These are phyloP conservation scores for Dentipellis fragilis DNA, from an alignment of 768 basidiomycete species.

Conservation along the genomic window DNA sequence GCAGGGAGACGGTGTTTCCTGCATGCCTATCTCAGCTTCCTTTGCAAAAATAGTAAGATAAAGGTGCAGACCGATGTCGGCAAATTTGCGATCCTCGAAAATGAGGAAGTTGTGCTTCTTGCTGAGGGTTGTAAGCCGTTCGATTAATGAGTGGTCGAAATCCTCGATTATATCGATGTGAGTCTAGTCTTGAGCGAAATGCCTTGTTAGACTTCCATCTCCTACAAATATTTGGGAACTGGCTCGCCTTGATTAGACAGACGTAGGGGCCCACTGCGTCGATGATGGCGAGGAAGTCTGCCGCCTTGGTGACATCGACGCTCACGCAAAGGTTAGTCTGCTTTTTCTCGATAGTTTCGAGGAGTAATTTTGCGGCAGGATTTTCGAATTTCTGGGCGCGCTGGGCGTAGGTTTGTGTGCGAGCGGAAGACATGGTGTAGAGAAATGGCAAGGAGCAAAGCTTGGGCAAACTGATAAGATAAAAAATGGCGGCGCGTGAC, in stretches of 20 bases:
- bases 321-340: constrained; percentile 89
- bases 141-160: constrained; percentile 66
- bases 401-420: constrained; percentile 48
- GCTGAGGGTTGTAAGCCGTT: constrained; percentile 59
- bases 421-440: constrained; percentile 8
- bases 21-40: neutral
- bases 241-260: constrained; percentile 85
- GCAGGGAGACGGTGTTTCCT: constrained; percentile 95
- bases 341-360: constrained; percentile 80
- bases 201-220: constrained; percentile 19
- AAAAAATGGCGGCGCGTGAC: neutral
- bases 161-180: constrained; percentile 95
- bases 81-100: constrained; percentile 98
- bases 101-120: constrained; percentile 85
- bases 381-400: constrained; percentile 53
- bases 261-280: constrained; percentile 82
- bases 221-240: constrained; percentile 5
- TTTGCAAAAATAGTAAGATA: neutral
- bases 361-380: constrained; percentile 66
- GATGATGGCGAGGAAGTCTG: constrained; percentile 76
- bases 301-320: constrained; percentile 80
- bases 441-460: neutral
- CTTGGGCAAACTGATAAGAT: neutral
- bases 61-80: constrained; percentile 75
- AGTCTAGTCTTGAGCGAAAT: constrained; percentile 43